phyloP scores from a whole-genome alignment of 2,329 filamentous ascomycete species.

The Escovopsis weberi region DNA sequence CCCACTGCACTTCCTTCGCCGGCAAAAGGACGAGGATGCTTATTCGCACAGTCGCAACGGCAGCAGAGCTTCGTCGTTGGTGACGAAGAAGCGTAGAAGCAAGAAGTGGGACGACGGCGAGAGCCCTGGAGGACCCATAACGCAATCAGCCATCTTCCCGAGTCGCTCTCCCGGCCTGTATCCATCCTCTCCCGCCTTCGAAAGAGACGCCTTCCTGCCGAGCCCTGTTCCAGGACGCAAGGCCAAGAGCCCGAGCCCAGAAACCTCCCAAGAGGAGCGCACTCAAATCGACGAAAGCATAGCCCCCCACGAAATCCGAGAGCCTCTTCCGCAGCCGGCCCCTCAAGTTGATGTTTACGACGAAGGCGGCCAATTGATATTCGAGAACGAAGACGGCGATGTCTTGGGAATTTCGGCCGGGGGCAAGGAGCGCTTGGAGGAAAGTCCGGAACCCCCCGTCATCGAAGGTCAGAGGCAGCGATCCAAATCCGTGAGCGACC shows the following conservation, averaged over 20 bases:
- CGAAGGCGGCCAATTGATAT: slow-evolving; percentile 63
- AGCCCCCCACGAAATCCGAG: slow-evolving; percentile 6
- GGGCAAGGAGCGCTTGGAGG: slow-evolving; percentile 4
- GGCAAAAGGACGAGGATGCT: slow-evolving; percentile 64
- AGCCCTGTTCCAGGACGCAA: too few species aligned
- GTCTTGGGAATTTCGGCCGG: slow-evolving; percentile 50
- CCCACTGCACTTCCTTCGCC: slow-evolving; percentile 64
- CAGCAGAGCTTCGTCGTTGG: slow-evolving; percentile 46
- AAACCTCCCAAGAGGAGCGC: slow-evolving; percentile 14
- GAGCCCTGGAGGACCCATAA: slow-evolving; percentile 75
- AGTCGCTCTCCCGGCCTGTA: slow-evolving; percentile 22
- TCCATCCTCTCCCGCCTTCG: slow-evolving; percentile 10
- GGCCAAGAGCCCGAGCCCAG: slow-evolving; percentile 6
- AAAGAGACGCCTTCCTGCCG: slow-evolving; percentile 12
- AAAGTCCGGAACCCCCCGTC: slow-evolving; percentile 7
- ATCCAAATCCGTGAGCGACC: slow-evolving; percentile 3
- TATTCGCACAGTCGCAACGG: slow-evolving; percentile 32
- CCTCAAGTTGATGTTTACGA: slow-evolving; percentile 54
- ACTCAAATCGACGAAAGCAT: slow-evolving; percentile 10
- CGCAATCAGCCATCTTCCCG: slow-evolving; percentile 78
- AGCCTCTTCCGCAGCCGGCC: slow-evolving; percentile 6
- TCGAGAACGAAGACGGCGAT: slow-evolving; percentile 79
- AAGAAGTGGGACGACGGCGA: slow-evolving; percentile 57
- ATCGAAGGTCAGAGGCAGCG: slow-evolving; percentile 7
- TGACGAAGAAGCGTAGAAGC: slow-evolving; percentile 46